phyloP scores from a whole-genome alignment of 441 rosid species.

The Populus trichocarpa region DNA sequence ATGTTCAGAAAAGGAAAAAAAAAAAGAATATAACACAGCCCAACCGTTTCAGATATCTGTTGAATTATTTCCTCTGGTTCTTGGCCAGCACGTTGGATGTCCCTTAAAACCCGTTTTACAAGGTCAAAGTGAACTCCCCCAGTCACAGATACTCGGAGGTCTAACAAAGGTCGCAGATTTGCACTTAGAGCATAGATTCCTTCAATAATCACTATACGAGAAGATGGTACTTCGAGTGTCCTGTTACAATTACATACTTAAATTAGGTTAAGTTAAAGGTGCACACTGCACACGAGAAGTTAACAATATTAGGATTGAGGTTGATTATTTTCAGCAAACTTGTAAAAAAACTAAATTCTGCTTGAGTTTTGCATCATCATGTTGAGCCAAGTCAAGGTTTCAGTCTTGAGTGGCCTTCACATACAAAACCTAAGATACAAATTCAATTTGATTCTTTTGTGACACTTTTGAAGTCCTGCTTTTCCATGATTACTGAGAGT shows the following conservation, averaged over 20 bases:
- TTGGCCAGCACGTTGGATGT: constrained; percentile 98
- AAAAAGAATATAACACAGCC: constrained; percentile 12
- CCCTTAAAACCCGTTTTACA: constrained; percentile 92
- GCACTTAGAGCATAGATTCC: constrained; percentile 96
- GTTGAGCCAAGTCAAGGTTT: neutral
- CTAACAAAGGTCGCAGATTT: constrained; percentile 79
- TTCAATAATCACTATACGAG: constrained; percentile 86
- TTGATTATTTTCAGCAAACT: no score
- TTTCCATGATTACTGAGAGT: neutral
- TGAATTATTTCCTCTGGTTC: constrained; percentile 97
- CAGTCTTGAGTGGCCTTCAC: neutral
- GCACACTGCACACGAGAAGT: neutral
- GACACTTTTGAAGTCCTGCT: neutral
- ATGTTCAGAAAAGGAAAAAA: neutral
- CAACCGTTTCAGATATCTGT: constrained; percentile 97
- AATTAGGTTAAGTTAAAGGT: constrained; percentile 14
- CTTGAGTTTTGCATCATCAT: neutral
- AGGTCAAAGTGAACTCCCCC: constrained; percentile 99
- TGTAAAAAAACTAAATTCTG: no score
- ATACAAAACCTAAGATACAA: neutral
- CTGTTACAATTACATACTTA: constrained; percentile 40
- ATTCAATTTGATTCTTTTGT: neutral
- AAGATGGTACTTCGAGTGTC: constrained; percentile 85
- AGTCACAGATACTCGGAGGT: constrained; percentile 85
- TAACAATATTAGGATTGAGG: neutral